Base-by-base conservation (phyloP, 1,284 basidiomycete genomes). In the Termitomyces sp. region DNA sequence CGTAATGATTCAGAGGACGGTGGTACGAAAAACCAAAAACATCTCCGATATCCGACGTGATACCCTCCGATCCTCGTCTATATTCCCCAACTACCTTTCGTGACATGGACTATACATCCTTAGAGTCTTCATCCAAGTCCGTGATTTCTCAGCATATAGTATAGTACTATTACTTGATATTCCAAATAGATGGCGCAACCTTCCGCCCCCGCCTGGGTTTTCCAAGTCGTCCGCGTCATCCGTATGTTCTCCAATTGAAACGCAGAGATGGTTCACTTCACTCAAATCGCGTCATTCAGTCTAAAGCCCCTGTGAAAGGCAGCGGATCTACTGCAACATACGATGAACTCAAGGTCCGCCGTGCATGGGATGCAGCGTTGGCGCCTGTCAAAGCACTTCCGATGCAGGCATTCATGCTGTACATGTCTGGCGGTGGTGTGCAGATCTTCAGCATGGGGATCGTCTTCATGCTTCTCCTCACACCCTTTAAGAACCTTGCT, bases 371-470 rank as follows among this genome's bases (percentile, higher is more conserved):
- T 58, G 74, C 93, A 49, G 92, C 92, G 35, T 79, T 88, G 49
- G 75, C 83, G 40, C 92, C 92, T 0, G 90, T 89, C 39, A 94
- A 95, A 69, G 84, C 84, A 10, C 77, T 96, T 19, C 93, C 93
- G 3, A 95, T 95, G 93, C 92, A 95, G 66, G 91, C 84, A 1
- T 88, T 96, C 73, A 95, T 96, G 93, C 78, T 96, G 40, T 96
- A 95, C 80, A 94, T 96, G 86, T 94, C 91, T 21, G 93, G 93
- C 38, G 86, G 90, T 24, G 90, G 91, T 41, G 86, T 95, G 10
- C 93, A 96, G 70, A 88, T 96, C 47, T 95, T 95, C 70, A 93
- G 91, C 68, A 91, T 95, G 74, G 91, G 92, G 41, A 94, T 93
- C 68, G 88, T 95, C 34, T 87, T 91, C 65, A 93, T 93, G 89